Percentiles rank a stretch among this genome's conserved stretches.
phyloP scores from a whole-genome alignment of 148 eudicot species.

The Polygonum aviculare region DNA sequence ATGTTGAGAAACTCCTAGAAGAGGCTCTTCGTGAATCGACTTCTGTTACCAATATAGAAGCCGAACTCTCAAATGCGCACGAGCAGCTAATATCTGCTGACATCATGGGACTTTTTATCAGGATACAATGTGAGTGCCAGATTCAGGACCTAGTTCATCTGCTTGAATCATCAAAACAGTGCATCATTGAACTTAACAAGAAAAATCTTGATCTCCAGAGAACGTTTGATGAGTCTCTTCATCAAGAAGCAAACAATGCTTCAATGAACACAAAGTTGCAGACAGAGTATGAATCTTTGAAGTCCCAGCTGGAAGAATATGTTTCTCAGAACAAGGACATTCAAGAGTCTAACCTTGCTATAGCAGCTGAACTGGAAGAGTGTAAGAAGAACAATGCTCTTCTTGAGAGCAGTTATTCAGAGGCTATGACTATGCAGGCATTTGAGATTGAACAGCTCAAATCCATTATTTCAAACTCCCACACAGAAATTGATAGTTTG shows the following conservation, averaged over 20 bases:
- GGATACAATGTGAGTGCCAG: slow-evolving; percentile 36
- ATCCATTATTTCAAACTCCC: slow-evolving; percentile 21
- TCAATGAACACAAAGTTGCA: slow-evolving; percentile 40
- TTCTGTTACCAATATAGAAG: slow-evolving; percentile 15
- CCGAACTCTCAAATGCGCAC: slow-evolving; percentile 35
- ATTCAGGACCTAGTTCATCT: slow-evolving; percentile 29
- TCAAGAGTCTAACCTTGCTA: slow-evolving; percentile 29
- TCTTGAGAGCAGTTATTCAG: slow-evolving; percentile 16
- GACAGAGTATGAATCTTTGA: slow-evolving; percentile 27
- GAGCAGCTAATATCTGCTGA: slow-evolving; percentile 41
- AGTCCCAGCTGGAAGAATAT: slow-evolving; percentile 37
- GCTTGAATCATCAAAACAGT: slow-evolving; percentile 23
- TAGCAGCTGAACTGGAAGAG: slow-evolving; percentile 34
- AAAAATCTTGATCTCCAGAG: slow-evolving; percentile 28
- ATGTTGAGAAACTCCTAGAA: slow-evolving; percentile 25
- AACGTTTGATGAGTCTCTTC: slow-evolving; percentile 29
- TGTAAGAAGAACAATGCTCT: slow-evolving; percentile 24
- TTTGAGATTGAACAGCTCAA: slow-evolving; percentile 21
- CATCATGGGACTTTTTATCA: slow-evolving; percentile 30
- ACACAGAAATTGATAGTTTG: slow-evolving; percentile 42
- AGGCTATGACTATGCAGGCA: slow-evolving; percentile 21
- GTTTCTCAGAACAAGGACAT: slow-evolving; percentile 31
- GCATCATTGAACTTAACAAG: slow-evolving; percentile 28
- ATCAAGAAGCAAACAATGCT: slow-evolving; percentile 27
- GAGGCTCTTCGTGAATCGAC: slow-evolving; percentile 21